phyloP scores from a whole-genome alignment of 164 flowering plant genomes.

The Dillenia suffruticosa region DNA sequence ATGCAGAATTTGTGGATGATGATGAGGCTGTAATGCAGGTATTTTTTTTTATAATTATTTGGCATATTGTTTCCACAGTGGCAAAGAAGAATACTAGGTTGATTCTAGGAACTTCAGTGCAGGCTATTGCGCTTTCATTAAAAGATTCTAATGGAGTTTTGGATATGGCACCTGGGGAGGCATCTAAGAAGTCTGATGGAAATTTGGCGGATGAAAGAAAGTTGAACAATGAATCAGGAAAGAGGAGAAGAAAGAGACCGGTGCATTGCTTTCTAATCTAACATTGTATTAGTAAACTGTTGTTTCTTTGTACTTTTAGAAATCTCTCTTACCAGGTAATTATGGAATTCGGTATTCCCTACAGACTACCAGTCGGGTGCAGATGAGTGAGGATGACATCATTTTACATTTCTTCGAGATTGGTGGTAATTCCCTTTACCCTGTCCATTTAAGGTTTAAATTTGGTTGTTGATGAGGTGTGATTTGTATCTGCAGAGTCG shows the following conservation, averaged over 20 bases:
- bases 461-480: constrained; percentile 4
- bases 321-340: constrained; percentile 4
- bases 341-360: constrained; percentile 4
- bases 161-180: constrained; percentile 3
- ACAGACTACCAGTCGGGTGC: constrained; percentile 55
- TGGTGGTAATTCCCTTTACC: constrained; percentile 51
- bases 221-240: constrained; percentile 31
- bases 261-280: constrained; percentile 27
- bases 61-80: not conserved
- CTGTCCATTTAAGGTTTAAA: not conserved
- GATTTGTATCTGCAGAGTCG: constrained; percentile 38
- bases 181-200: constrained; percentile 14
- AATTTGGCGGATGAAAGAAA: constrained; percentile 15
- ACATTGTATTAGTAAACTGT: not conserved
- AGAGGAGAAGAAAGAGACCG: constrained; percentile 50
- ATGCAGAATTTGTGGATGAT: constrained; percentile 41
- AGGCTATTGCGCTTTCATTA: constrained; percentile 91
- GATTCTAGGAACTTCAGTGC: constrained; percentile 10
- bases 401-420: constrained; percentile 73
- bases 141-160: constrained; percentile 31
- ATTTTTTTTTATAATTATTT: not conserved
- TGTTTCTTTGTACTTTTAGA: not conserved
- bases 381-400: constrained; percentile 82
- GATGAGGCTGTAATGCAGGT: constrained; percentile 72
- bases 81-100: not conserved